Percentiles rank a stretch among this genome's conserved stretches.
Conservation (phyloP, 345 rosid species). For the Brassica nigra region DNA sequence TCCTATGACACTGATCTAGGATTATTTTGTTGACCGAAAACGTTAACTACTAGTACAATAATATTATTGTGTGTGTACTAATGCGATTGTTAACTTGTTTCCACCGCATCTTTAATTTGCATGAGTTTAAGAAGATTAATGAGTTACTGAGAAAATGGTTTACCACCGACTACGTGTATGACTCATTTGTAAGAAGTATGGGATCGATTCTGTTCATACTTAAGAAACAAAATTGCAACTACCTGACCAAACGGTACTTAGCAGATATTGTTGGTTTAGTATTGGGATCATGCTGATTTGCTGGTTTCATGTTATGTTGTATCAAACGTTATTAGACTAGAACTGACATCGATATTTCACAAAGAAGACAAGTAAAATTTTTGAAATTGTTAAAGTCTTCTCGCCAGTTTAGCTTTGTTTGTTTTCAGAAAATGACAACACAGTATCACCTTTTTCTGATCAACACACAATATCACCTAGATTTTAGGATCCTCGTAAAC, state of each 20-base stretch:
- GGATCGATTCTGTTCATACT: not conserved
- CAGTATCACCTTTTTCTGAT: conserved; percentile 7
- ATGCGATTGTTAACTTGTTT: not conserved
- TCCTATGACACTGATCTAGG: conserved; percentile 13
- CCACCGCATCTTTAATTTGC: not conserved
- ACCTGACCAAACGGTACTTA: not conserved
- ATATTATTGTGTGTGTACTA: not conserved
- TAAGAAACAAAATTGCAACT: not conserved
- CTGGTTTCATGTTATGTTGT: not conserved
- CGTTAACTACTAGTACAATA: not conserved
- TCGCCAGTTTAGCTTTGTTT: conserved; percentile 14
- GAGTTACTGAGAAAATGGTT: not conserved
- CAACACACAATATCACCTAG: not conserved
- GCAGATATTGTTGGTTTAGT: not conserved
- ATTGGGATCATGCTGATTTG: not conserved
- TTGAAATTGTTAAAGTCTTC: conserved; percentile 15
- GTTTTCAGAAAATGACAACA: conserved; percentile 29
- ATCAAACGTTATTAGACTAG: too few relatives aligned
- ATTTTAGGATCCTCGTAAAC: conserved; percentile 26
- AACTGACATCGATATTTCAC: too few relatives aligned
- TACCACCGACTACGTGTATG: not conserved
- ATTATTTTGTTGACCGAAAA: not conserved
- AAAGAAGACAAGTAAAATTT: not conserved
- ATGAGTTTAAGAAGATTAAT: not conserved
- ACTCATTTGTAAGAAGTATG: not conserved